Conservation (phyloP, 2,329 filamentous ascomycete genomes). For the Paecilomyces formosus region DNA sequence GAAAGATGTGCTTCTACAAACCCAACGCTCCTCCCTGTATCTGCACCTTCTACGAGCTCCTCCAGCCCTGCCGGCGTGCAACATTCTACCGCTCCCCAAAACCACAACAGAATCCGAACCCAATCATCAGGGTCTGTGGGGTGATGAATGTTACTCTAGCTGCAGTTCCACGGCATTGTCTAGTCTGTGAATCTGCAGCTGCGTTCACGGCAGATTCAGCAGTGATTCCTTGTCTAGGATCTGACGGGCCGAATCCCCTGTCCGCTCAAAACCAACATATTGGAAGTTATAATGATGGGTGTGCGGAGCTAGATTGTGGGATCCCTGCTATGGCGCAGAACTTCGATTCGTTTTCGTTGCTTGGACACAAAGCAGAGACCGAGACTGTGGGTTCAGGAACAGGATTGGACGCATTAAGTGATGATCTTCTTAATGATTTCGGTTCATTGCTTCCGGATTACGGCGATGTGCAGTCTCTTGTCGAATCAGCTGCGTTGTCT, state of each 20-base stretch:
- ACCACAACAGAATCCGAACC: conserved; percentile 4
- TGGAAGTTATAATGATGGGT: not conserved
- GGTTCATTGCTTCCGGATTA: not conserved
- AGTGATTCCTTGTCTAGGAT: not conserved
- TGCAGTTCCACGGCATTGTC: conserved; percentile 11
- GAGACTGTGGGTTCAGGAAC: not conserved
- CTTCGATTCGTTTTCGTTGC: not conserved
- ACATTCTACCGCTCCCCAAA: conserved; percentile 3
- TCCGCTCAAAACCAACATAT: not conserved
- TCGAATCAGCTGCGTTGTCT: not conserved
- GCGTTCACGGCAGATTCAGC: conserved; percentile 6
- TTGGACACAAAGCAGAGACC: not conserved
- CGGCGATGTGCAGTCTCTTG: not conserved
- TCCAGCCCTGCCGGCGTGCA: conserved; percentile 11
- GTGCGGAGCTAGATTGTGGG: not conserved
- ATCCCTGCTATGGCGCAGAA: not conserved
- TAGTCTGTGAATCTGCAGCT: conserved; percentile 4
- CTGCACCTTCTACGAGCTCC: conserved; percentile 12
- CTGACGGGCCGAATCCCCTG: not conserved
- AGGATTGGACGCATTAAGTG: not conserved
- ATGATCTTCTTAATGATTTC: not conserved
- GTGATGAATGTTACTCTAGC: conserved; percentile 1
- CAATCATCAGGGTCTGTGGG: conserved; percentile 8
- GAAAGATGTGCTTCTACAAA: conserved; percentile 3
- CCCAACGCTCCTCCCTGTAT: conserved; percentile 13